A percentile compares a stretch with the other conserved stretches of the same genome.
Evolutionary conservation across 2,329 filamentous ascomycete genomes (phyloP).

Genomic region (Pleurostoma richardsiae): DNA sequence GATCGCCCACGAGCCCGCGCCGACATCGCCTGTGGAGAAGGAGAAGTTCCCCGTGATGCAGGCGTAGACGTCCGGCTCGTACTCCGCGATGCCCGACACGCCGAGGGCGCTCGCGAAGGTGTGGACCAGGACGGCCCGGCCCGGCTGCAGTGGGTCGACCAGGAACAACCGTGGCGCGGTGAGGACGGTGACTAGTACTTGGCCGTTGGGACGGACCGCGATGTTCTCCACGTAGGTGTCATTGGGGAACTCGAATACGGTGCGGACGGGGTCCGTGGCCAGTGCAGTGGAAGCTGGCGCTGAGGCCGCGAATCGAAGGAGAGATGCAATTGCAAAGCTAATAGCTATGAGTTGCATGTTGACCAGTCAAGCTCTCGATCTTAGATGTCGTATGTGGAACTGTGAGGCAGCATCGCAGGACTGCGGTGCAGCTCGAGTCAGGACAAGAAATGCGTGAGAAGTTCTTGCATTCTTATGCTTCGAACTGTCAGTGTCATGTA

Average conservation of each 20-base stretch:
- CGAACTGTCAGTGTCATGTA: no score
- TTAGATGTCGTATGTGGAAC: no score
- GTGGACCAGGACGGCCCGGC: conserved; percentile 17
- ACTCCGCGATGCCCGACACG: conserved; percentile 28
- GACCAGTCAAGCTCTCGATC: no score
- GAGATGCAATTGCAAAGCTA: no score
- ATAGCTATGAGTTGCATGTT: no score
- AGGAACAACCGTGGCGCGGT: conserved; percentile 23
- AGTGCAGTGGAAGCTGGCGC: no score
- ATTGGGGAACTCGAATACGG: conserved; percentile 6
- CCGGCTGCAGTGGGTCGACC: conserved; percentile 18
- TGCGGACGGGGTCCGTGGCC: background rate
- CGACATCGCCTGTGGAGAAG: conserved; percentile 7
- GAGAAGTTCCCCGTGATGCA: conserved; percentile 18
- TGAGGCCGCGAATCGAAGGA: no score
- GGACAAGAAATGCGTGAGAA: no score
- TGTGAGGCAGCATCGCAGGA: no score
- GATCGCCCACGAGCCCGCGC: conserved; percentile 13
- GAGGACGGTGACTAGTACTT: conserved; percentile 25
- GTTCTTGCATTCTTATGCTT: no score
- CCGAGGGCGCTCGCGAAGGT: conserved; percentile 16
- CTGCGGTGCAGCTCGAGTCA: no score
- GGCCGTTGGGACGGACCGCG: conserved; percentile 25
- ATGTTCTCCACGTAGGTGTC: conserved; percentile 25
- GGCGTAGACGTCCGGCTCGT: conserved; percentile 23